Evolutionary conservation across 73 alveolate genomes (phyloP), one percentile per base, ranked within the genome.

Genomic region (Uronychia binucleata): DNA sequence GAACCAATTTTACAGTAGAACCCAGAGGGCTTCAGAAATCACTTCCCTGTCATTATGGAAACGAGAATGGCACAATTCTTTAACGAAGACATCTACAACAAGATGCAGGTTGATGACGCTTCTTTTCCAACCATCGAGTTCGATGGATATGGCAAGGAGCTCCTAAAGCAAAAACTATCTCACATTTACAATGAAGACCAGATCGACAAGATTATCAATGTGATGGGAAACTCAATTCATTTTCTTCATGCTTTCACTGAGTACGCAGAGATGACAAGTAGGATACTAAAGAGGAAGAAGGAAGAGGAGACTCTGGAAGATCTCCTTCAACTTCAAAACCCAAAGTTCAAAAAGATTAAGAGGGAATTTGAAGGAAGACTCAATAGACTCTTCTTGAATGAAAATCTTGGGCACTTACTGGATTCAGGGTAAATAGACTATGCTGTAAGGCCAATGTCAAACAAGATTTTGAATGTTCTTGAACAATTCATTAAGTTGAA

Each of bases 1-100:
- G 29, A 1, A 13, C 8, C 11, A 29, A 33, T 28, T 25, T 77
- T 26, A 33, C 35, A 1, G 11, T 32, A 75, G 85, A 82, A 88
- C 58, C 29, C 74, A 33, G 77, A 75, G 19, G 76, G 93, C 75
- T 92, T 83, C 78, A 31, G 97, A 34, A 75, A 87, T 34, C 97
- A 92, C 58, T 88, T 92, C 83, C 97, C 97, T 0, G 91, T 92
- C 31, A 80, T 92, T 0, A 25, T 92, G 29, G 97, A 92, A 79
- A 0, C 91, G 1, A 74, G 77, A 0, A 77, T 31, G 77, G 31
- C 80, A n/a, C 74, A 58, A 26, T 92, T 81, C 89, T 85, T 92
- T 34, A 84, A 88, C 31, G 86, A 74, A 28, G 81, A 83, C 74
- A 82, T 92, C 28, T 92, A 79, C 59, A 85, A 92, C 57, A 82